A percentile compares a stretch with the other conserved stretches of the same genome.
Conservation (phyloP, 441 rosid species). For the Aquilaria agallochum region DNA sequence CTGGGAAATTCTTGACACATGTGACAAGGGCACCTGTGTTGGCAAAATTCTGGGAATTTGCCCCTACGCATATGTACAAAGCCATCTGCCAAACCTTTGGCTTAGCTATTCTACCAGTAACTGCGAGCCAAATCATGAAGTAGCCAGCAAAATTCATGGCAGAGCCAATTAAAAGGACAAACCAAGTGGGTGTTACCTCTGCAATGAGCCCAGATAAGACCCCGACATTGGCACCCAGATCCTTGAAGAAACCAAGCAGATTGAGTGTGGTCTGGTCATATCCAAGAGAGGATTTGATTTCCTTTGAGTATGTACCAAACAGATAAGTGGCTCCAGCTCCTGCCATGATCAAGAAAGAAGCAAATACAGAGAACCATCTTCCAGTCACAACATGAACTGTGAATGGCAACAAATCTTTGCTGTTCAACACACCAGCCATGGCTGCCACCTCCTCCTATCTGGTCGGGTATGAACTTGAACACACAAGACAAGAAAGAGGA, state of each 20-base stretch:
- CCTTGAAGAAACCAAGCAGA: conserved; percentile 74
- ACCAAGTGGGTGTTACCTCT: conserved; percentile 86
- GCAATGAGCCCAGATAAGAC: conserved; percentile 71
- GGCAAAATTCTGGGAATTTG: conserved; percentile 80
- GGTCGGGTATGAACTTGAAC: too few species aligned
- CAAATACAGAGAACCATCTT: conserved; percentile 72
- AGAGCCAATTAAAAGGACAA: conserved; percentile 62
- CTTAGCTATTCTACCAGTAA: conserved; percentile 51
- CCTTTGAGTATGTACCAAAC: conserved; percentile 60
- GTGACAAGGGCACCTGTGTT: conserved; percentile 86
- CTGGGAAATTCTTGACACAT: conserved; percentile 83
- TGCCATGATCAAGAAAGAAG: conserved; percentile 65
- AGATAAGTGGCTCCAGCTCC: conserved; percentile 77
- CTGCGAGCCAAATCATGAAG: conserved; percentile 82
- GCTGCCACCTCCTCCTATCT: neutral
- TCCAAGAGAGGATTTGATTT: conserved; percentile 58
- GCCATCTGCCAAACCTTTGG: conserved; percentile 88
- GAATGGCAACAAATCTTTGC: conserved; percentile 22
- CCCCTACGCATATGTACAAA: conserved; percentile 67
- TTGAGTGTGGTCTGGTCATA: conserved; percentile 82
- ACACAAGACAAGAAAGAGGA: too few species aligned
- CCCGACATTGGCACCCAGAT: conserved; percentile 83
- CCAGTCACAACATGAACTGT: conserved; percentile 36
- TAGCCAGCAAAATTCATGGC: conserved; percentile 77
- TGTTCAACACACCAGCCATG: conserved; percentile 1